Evolutionary conservation across 106 monocot genomes (phyloP).

Genomic region (Allium sativum): DNA sequence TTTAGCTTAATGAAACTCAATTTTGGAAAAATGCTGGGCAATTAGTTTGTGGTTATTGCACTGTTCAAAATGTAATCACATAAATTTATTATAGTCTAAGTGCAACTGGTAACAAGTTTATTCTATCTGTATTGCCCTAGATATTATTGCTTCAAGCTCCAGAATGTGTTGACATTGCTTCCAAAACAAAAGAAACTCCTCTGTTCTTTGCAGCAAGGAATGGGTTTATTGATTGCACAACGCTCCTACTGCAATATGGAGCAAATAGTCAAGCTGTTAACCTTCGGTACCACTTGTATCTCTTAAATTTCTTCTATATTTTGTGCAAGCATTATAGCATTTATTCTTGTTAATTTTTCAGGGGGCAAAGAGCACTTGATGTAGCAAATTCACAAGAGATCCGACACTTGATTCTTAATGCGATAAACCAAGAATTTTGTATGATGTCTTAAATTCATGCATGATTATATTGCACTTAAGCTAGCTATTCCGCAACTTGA

Average conservation of each 20-base stretch:
- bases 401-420: constrained; percentile 14
- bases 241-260: constrained; percentile 25
- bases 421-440: not conserved
- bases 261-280: constrained; percentile 21
- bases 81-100: too few relatives aligned
- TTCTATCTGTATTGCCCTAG: constrained; percentile 9
- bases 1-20: too few relatives aligned
- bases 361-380: constrained; percentile 26
- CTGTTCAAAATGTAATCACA: too few relatives aligned
- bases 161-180: constrained; percentile 19
- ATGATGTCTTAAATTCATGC: not conserved
- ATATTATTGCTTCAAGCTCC: constrained; percentile 25
- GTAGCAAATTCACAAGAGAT: constrained; percentile 28
- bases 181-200: constrained; percentile 22
- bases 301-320: not conserved
- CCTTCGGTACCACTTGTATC: constrained; percentile 8
- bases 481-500: not conserved
- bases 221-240: constrained; percentile 13
- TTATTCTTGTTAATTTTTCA: constrained; percentile 1
- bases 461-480: not conserved
- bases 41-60: too few relatives aligned
- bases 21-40: too few relatives aligned
- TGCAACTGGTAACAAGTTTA: not conserved
- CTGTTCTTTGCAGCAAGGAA: constrained; percentile 27
- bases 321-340: not conserved